Conservation (phyloP, 768 basidiomycete genomes). For the Serendipita sp. region DNA sequence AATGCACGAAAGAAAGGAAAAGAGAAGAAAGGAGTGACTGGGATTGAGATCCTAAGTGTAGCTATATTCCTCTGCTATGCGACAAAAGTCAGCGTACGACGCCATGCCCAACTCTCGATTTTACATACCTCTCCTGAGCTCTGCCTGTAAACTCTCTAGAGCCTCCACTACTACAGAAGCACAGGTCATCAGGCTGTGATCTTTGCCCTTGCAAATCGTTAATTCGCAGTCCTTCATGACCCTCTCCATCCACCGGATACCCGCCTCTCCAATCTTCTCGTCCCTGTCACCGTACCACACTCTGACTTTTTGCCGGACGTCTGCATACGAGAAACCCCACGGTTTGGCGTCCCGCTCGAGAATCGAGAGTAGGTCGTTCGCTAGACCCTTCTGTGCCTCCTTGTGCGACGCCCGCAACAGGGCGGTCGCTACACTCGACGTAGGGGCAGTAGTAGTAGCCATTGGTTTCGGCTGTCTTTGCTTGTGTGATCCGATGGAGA, state of each 20-base stretch:
- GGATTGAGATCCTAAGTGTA: background rate
- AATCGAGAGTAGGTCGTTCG: slow-evolving; percentile 81
- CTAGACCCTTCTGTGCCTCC: slow-evolving; percentile 81
- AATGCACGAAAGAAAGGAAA: background rate
- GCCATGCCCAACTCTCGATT: background rate
- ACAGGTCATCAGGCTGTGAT: slow-evolving; percentile 88
- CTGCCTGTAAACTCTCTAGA: slow-evolving; percentile 31
- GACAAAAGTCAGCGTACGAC: background rate
- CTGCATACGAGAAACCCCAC: slow-evolving; percentile 79
- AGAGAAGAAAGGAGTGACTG: background rate
- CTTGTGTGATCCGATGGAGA: background rate
- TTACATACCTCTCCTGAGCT: slow-evolving; percentile 8
- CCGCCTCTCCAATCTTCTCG: slow-evolving; percentile 83
- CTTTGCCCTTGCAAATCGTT: slow-evolving; percentile 71
- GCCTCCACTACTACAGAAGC: slow-evolving; percentile 76
- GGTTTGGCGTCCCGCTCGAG: slow-evolving; percentile 76
- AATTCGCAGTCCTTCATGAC: slow-evolving; percentile 68
- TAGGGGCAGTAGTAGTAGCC: background rate
- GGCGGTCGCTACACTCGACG: slow-evolving; percentile 49
- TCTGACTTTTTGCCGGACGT: slow-evolving; percentile 57
- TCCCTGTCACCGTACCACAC: slow-evolving; percentile 92
- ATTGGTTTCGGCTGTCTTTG: background rate
- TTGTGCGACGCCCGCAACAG: slow-evolving; percentile 89
- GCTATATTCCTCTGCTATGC: background rate
- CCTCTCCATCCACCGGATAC: slow-evolving; percentile 84